These are phyloP conservation scores for Plectosphaerella sp. DNA, from an alignment of 2,329 filamentous ascomycete species.

Conservation along the genomic window DNA sequence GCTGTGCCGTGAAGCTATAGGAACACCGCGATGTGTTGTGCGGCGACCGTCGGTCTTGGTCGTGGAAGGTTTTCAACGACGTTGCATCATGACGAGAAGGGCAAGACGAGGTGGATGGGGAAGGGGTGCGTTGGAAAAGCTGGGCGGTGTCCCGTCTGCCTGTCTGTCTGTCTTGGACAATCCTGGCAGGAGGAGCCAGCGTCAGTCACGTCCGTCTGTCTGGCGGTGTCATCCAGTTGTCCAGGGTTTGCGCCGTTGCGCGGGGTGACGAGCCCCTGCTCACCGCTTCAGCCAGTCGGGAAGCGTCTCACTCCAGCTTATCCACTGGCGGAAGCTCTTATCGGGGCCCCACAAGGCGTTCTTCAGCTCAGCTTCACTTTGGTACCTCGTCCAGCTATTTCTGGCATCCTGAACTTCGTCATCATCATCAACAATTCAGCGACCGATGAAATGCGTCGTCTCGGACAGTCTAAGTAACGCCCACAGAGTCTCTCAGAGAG, in stretches of 20 bases:
- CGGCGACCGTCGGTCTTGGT: too few species aligned
- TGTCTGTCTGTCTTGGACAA: not conserved
- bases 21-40: too few species aligned
- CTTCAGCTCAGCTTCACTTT: not conserved
- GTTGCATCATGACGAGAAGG: not conserved
- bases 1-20: too few species aligned
- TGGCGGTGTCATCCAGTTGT: too few species aligned
- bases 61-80: not conserved
- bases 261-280: slow-evolving; percentile 12
- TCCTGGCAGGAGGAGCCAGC: not conserved
- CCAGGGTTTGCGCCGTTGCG: slow-evolving; percentile 8
- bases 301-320: slow-evolving; percentile 1
- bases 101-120: not conserved
- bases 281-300: slow-evolving; percentile 4
- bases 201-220: too few species aligned
- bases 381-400: too few species aligned
- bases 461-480: too few species aligned
- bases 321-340: slow-evolving; percentile 12
- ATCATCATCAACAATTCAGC: too few species aligned
- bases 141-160: slow-evolving; percentile 3
- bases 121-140: not conserved
- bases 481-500: too few species aligned
- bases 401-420: too few species aligned
- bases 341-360: not conserved
- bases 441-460: too few species aligned